Evolutionary conservation across 371 early-diverging fungal species (phyloP), one percentile per base, ranked within the genome.

Genomic region (Parasitella parasitica): DNA sequence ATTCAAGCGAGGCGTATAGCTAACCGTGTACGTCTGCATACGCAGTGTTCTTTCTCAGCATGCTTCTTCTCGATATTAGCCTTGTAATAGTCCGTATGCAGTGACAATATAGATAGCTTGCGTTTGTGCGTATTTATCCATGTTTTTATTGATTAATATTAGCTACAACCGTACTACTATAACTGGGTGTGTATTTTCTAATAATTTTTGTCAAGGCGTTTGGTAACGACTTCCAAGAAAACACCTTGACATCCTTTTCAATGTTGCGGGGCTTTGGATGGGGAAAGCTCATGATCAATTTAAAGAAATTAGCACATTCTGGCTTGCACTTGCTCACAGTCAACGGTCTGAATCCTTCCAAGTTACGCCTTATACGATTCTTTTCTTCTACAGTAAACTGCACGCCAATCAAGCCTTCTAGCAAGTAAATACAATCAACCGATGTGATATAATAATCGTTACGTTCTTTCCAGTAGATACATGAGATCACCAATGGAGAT

Each of bases 231-330:
- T 77, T 77, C 93, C 93, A 93, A 5, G 82, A 78, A 73, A 91
- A 93, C 0, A 91, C 91, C 68, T 91, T 91, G 71, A 93, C 86
- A 56, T 92, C 92, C 67, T 94, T 94, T 70, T 93, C 93, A 58
- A 92, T 92, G 64, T 93, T 91, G 15, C 94, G 70, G 13, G 94
- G 94, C 72, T 88, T 90, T 27, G 94, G 93, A 63, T 86, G 83
- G 0, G 89, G 86, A 64, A 90, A 93, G 5, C 86, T 73, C 94
- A 94, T 94, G 71, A 94, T 86, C 35, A 84, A 66, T 65, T 86
- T 88, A 77, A 89, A 94, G 59, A 93, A 90, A 11, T 84, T 87
- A 3, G 85, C 80, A 15, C 82, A 85, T 12, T 86, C 87, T 8
- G 82, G 73, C 57, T 89, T 89, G 61, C 80, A 75, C 63, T 94